Evolutionary conservation across 352 stramenopile species (phyloP).

Genomic region (Aphanomyces cochlioides): DNA sequence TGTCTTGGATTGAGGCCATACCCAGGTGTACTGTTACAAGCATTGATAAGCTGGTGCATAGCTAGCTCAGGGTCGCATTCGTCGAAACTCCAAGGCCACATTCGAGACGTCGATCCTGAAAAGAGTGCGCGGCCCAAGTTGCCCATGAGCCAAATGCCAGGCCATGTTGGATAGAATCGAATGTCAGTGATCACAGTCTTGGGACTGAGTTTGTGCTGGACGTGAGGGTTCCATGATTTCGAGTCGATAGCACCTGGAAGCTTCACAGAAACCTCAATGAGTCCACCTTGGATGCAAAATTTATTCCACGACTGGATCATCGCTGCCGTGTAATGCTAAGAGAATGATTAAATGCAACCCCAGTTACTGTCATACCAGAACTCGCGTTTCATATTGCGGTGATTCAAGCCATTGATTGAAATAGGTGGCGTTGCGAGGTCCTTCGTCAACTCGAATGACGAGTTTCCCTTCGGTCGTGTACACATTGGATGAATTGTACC

Average conservation of each 20-base stretch:
- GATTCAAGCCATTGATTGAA: constrained; percentile 18
- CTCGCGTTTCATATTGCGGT: constrained; percentile 2
- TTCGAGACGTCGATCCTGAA: constrained; percentile 61
- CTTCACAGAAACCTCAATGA: constrained; percentile 84
- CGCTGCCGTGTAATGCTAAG: constrained; percentile 47
- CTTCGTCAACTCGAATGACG: constrained; percentile 25
- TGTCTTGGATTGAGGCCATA: constrained; percentile 43
- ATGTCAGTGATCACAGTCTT: constrained; percentile 32
- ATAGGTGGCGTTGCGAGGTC: constrained; percentile 14
- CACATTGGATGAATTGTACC: constrained; percentile 37
- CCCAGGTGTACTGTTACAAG: constrained; percentile 40
- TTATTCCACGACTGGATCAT: constrained; percentile 95
- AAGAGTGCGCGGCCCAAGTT: constrained; percentile 83
- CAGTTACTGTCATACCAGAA: constrained; percentile 1
- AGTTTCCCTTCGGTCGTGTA: constrained; percentile 20
- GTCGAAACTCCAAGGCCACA: not conserved
- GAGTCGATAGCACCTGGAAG: constrained; percentile 65
- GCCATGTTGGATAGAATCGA: constrained; percentile 59
- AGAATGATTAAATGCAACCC: not conserved
- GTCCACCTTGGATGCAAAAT: constrained; percentile 92
- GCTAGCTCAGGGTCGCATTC: not conserved
- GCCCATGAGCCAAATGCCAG: constrained; percentile 86
- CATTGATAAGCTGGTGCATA: not conserved
- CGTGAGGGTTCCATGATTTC: constrained; percentile 5
- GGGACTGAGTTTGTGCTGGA: constrained; percentile 17